A percentile compares a stretch with the other conserved stretches of the same genome.
These are phyloP conservation scores for Tricholoma terreum DNA, from an alignment of 768 basidiomycete genomes.

Conservation along the genomic window DNA sequence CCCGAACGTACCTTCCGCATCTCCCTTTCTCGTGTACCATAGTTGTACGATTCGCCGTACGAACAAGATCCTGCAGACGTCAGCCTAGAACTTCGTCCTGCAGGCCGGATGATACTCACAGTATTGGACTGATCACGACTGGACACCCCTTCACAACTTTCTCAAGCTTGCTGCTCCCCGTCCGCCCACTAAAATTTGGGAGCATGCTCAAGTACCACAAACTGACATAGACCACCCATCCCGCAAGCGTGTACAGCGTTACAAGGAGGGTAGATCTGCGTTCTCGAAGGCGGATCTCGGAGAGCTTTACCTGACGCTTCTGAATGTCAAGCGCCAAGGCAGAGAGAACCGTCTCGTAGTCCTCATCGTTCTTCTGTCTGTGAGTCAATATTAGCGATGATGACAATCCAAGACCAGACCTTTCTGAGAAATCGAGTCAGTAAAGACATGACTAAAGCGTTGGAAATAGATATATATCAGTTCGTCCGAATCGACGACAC, in stretches of 20 bases:
- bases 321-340: slow-evolving; percentile 65
- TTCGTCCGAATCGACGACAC: not conserved
- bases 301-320: slow-evolving; percentile 68
- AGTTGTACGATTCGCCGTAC: slow-evolving; percentile 77
- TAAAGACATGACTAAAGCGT: slow-evolving; percentile 9
- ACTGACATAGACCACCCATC: slow-evolving; percentile 70
- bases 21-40: slow-evolving; percentile 79
- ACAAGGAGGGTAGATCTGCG: slow-evolving; percentile 72
- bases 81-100: not conserved
- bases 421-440: slow-evolving; percentile 10
- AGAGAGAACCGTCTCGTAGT: slow-evolving; percentile 75
- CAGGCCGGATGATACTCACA: slow-evolving; percentile 48
- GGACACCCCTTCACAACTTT: slow-evolving; percentile 50
- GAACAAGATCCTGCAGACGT: slow-evolving; percentile 59
- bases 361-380: slow-evolving; percentile 55
- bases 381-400: not conserved
- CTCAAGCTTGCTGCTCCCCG: slow-evolving; percentile 31
- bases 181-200: slow-evolving; percentile 37
- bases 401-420: not conserved
- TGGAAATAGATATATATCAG: not conserved
- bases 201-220: slow-evolving; percentile 69
- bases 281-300: slow-evolving; percentile 84
- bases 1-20: slow-evolving; percentile 66
- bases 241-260: slow-evolving; percentile 73
- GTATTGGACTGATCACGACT: slow-evolving; percentile 69